Evolutionary conservation across 2,329 filamentous ascomycete genomes (phyloP).

Genomic region (Neofusicoccum sp.): DNA sequence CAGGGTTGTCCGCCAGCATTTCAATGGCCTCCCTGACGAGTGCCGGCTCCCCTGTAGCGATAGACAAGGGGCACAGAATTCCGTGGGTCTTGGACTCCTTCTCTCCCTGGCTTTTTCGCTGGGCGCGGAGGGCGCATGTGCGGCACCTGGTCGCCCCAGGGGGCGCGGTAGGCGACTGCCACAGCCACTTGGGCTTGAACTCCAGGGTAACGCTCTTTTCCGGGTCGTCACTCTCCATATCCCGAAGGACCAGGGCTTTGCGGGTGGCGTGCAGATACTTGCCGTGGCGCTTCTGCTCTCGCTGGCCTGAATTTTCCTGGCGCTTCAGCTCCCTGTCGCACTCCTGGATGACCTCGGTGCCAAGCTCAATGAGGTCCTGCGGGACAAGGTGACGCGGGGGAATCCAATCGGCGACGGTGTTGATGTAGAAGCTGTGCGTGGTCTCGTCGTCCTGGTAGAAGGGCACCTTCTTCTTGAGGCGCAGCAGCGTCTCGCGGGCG

Average conservation of each 20-base stretch:
- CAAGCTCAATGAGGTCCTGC: constrained; percentile 16
- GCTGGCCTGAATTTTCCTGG: constrained; percentile 3
- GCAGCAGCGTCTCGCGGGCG: constrained; percentile 17
- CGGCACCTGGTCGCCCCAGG: constrained; percentile 44
- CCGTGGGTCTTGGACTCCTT: constrained; percentile 26
- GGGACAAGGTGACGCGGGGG: constrained; percentile 15
- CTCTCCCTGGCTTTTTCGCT: constrained; percentile 29
- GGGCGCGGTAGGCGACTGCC: constrained; percentile 49
- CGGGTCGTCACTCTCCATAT: constrained; percentile 22
- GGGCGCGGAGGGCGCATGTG: constrained; percentile 49
- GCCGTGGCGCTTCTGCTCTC: constrained; percentile 4
- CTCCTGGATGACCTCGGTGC: constrained; percentile 13
- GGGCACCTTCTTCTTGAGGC: constrained; percentile 21
- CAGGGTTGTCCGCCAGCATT: constrained; percentile 17
- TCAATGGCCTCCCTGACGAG: constrained; percentile 23
- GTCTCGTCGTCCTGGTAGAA: constrained; percentile 21
- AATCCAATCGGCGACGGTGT: constrained; percentile 17
- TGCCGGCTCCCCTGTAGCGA: constrained; percentile 36
- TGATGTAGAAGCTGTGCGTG: constrained; percentile 20
- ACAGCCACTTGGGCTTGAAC: constrained; percentile 54
- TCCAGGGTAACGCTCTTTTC: constrained; percentile 32
- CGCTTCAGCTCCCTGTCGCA: constrained; percentile 13
- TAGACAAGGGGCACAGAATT: constrained; percentile 44
- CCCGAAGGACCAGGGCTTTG: constrained; percentile 9
- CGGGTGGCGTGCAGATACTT: constrained; percentile 8